phyloP scores from a whole-genome alignment of 2,329 filamentous ascomycete genomes.

The Talaromyces sp. region DNA sequence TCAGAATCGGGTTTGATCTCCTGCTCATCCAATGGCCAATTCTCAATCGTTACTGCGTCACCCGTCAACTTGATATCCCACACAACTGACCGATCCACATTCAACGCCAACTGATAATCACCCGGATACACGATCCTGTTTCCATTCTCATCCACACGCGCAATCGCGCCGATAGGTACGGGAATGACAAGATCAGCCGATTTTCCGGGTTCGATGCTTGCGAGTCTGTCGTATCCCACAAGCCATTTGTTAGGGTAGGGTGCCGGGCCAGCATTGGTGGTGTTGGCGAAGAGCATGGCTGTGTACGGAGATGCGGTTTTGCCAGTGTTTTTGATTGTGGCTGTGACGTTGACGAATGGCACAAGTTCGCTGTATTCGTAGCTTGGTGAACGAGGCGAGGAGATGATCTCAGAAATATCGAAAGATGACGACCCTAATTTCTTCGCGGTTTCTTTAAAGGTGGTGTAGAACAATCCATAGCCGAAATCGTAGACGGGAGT shows the following conservation, averaged over 20 bases:
- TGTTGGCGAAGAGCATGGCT: slow-evolving; percentile 38
- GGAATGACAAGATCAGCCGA: slow-evolving; percentile 31
- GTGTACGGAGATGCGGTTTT: slow-evolving; percentile 38
- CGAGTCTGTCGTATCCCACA: slow-evolving; percentile 37
- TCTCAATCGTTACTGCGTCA: slow-evolving; percentile 28
- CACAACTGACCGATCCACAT: slow-evolving; percentile 38
- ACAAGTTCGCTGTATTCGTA: slow-evolving; percentile 32
- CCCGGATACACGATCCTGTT: slow-evolving; percentile 42
- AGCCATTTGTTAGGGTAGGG: slow-evolving; percentile 45
- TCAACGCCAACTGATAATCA: slow-evolving; percentile 40
- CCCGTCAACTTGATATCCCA: slow-evolving; percentile 34
- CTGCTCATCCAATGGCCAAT: slow-evolving; percentile 59
- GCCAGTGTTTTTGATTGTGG: slow-evolving; percentile 38
- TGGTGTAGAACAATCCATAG: slow-evolving; percentile 45
- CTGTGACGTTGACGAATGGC: slow-evolving; percentile 38
- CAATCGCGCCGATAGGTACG: slow-evolving; percentile 38
- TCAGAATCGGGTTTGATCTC: slow-evolving; percentile 55
- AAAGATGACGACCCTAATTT: slow-evolving; percentile 21
- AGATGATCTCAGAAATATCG: slow-evolving; percentile 35
- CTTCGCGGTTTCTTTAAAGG: slow-evolving; percentile 27
- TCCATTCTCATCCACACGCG: slow-evolving; percentile 36
- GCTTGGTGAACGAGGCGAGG: slow-evolving; percentile 23
- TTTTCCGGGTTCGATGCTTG: slow-evolving; percentile 24
- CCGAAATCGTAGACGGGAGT: slow-evolving; percentile 42
- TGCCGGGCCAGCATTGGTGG: slow-evolving; percentile 34